phyloP scores from a whole-genome alignment of 2,329 filamentous ascomycete species.

The Karstenula rhodostoma region DNA sequence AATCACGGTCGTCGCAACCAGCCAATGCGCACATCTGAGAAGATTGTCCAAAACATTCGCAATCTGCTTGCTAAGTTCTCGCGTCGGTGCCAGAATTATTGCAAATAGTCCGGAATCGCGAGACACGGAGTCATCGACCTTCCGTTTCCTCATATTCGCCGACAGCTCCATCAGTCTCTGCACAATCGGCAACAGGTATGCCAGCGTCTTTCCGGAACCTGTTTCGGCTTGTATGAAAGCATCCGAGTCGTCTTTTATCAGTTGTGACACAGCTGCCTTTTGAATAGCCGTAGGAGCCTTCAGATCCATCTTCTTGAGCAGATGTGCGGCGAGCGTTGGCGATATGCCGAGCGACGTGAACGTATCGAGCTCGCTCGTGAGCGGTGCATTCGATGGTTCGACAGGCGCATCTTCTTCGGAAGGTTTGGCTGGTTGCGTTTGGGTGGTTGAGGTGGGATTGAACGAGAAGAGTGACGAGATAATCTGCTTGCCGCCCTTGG shows the following conservation, averaged over 20 bases:
- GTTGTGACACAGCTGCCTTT: slow-evolving; percentile 82
- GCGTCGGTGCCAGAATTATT: slow-evolving; percentile 90
- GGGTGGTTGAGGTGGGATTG: slow-evolving; percentile 78
- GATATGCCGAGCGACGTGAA: slow-evolving; percentile 89
- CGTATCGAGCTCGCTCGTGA: slow-evolving; percentile 81
- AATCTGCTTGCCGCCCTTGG: slow-evolving; percentile 65
- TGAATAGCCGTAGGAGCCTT: slow-evolving; percentile 95
- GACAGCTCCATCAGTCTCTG: slow-evolving; percentile 84
- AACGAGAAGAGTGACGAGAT: slow-evolving; percentile 92
- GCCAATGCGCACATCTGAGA: slow-evolving; percentile 88
- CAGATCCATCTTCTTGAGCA: slow-evolving; percentile 84
- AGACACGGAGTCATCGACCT: slow-evolving; percentile 64
- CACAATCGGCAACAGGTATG: slow-evolving; percentile 92
- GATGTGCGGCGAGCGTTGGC: slow-evolving; percentile 78
- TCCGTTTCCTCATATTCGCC: slow-evolving; percentile 56
- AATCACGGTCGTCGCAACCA: slow-evolving; percentile 86
- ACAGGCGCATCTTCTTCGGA: slow-evolving; percentile 57
- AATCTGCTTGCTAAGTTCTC: slow-evolving; percentile 95
- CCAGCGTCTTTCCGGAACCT: slow-evolving; percentile 94
- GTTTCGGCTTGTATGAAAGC: slow-evolving; percentile 97
- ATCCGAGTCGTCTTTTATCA: slow-evolving; percentile 83
- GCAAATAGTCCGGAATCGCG: slow-evolving; percentile 91
- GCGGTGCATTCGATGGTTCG: slow-evolving; percentile 88
- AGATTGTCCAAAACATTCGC: slow-evolving; percentile 84
- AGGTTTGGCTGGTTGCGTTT: slow-evolving; percentile 59